Conservation (phyloP, 1,284 basidiomycete species). For the Sanghuangporus weigelae region DNA sequence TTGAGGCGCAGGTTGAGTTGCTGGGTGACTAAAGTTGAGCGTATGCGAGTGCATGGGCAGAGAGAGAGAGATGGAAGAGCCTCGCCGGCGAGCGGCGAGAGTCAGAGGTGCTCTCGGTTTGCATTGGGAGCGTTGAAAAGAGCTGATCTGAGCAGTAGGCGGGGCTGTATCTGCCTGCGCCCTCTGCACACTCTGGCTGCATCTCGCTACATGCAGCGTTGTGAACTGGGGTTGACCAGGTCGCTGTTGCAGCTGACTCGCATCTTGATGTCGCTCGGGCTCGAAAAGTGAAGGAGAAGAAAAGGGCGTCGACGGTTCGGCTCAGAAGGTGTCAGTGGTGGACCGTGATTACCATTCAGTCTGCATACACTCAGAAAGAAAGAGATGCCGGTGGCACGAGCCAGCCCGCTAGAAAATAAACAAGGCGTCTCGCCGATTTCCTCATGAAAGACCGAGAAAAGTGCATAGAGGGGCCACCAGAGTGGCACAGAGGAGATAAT, state of each 20-base stretch:
- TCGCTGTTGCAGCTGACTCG: background rate
- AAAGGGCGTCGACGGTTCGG: conserved; percentile 57
- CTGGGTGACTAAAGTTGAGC: background rate
- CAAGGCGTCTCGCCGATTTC: no score
- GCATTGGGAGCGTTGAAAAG: conserved; percentile 4
- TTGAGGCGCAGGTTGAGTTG: background rate
- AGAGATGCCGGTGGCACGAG: no score
- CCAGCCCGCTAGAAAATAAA: no score
- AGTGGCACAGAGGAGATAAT: no score
- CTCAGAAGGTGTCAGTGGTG: conserved; percentile 23
- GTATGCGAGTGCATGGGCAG: background rate
- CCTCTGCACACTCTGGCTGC: background rate
- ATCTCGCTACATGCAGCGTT: background rate
- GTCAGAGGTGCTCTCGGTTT: conserved; percentile 6
- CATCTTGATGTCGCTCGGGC: conserved; percentile 44
- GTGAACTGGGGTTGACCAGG: background rate
- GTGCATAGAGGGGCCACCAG: no score
- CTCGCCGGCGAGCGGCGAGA: conserved; percentile 9
- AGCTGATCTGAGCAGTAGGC: conserved; percentile 6
- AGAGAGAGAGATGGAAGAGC: conserved; percentile 10
- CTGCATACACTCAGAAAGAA: no score
- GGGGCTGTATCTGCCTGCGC: background rate
- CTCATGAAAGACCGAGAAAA: no score
- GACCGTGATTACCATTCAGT: background rate
- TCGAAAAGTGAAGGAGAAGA: conserved; percentile 65